Base-by-base conservation (phyloP, 768 basidiomycete species). In the Brasilioporus rufonigricans region DNA sequence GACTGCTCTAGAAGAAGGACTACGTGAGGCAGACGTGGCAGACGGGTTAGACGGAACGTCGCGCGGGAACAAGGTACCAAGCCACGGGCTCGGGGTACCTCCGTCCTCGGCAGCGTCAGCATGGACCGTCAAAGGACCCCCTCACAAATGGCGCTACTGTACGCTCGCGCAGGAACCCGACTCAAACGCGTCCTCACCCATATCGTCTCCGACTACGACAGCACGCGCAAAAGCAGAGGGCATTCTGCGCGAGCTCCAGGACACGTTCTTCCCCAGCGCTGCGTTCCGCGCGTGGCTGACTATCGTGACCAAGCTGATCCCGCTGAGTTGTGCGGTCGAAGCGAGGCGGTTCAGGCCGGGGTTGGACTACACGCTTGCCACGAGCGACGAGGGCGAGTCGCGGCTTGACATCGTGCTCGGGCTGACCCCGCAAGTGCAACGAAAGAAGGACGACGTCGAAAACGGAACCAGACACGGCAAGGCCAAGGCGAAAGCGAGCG, bases 141-240 rank as follows among this genome's bases (percentile, higher is more conserved):
- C 96, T 27, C 93, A 95, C 70, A 93, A 95, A 69, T 92, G 91
- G 81, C 91, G 96, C 32, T 98, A 94, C 76, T 88, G 90, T 70
- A 78, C 80, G 4, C 84, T 95, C 26, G 43, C 27, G 11, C 44
- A 55, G 18, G 54, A 46, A 10, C 19, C 38, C 19, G 48, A 53
- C 4, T 4, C 35, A 16, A 31, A 9, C 21, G 40, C 40, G 2
- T 43, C 43, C 3, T 27, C 61, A 0, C n/a, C n/a, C n/a, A n/a
- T n/a, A n/a, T 47, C 57, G 5, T 21, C 55, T 1, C 8, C 46
- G 26, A 9, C 47, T 1, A 9, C 31, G 14, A 38, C 56, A 4
- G 58, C 61, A 19, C 65, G 65, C 21, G 44, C 44, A 0, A 56
- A 52, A 26, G 66, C 65, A 2, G 63, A 69, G 29, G 10, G 11